Conservation (phyloP, 2,329 filamentous ascomycete genomes). For the Fusarium algeriense region DNA sequence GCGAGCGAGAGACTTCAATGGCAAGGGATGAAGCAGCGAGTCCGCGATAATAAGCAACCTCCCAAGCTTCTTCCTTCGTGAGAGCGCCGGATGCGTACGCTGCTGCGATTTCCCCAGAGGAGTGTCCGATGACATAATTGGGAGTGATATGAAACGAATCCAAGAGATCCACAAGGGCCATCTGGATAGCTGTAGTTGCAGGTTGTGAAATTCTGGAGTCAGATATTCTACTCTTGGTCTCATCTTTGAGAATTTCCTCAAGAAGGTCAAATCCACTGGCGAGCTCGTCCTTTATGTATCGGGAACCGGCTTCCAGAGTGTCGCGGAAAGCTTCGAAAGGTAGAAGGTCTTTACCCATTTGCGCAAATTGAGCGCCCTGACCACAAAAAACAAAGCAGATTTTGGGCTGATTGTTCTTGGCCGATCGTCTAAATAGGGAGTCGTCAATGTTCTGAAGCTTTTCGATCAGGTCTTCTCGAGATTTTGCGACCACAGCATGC, state of each 20-base stretch:
- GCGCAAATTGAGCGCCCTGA: slow-evolving; percentile 58
- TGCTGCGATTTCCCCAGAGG: slow-evolving; percentile 62
- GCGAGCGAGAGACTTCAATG: slow-evolving; percentile 44
- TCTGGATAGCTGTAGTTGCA: slow-evolving; percentile 57
- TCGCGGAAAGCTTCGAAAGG: slow-evolving; percentile 57
- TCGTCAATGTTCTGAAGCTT: slow-evolving; percentile 45
- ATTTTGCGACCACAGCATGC: slow-evolving; percentile 53
- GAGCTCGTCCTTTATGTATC: slow-evolving; percentile 49
- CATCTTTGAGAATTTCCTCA: slow-evolving; percentile 52
- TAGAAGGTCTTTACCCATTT: slow-evolving; percentile 58
- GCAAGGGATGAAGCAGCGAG: slow-evolving; percentile 50
- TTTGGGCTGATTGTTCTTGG: slow-evolving; percentile 45
- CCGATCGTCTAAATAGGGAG: slow-evolving; percentile 40
- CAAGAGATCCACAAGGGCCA: slow-evolving; percentile 58
- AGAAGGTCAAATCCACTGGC: slow-evolving; percentile 52
- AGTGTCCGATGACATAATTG: slow-evolving; percentile 57
- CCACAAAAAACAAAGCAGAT: slow-evolving; percentile 60
- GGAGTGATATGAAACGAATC: slow-evolving; percentile 51
- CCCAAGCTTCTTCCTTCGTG: slow-evolving; percentile 55
- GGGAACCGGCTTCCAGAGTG: slow-evolving; percentile 53
- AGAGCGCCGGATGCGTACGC: slow-evolving; percentile 57
- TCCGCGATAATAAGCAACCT: slow-evolving; percentile 58
- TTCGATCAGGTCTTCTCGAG: slow-evolving; percentile 49
- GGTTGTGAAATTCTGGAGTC: slow-evolving; percentile 56
- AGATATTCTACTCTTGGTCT: slow-evolving; percentile 47